Evolutionary conservation across 2,329 filamentous ascomycete species (phyloP).

Genomic region (Bisporella sp.): DNA sequence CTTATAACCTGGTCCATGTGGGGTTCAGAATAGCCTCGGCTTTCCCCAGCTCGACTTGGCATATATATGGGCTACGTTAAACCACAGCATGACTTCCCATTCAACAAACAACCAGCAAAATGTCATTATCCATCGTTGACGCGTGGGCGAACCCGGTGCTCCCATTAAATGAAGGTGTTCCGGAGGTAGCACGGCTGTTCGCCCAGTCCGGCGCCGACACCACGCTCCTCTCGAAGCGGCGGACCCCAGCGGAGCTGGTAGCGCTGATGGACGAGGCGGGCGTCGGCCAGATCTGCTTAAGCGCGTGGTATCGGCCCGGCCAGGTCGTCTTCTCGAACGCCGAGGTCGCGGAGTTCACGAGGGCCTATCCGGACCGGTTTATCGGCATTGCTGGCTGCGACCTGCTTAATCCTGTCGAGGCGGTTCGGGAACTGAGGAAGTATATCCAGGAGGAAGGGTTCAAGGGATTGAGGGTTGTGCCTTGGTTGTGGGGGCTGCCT

Average conservation of each 20-base stretch:
- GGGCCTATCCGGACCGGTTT: not conserved
- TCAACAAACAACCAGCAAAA: not conserved
- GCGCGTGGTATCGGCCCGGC: not conserved
- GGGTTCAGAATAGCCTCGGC: no score
- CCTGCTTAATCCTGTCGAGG: conserved; percentile 19
- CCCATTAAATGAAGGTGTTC: not conserved
- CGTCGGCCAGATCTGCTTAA: not conserved
- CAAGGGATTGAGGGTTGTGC: conserved; percentile 19
- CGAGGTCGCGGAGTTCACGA: conserved; percentile 16
- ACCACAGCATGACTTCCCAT: no score
- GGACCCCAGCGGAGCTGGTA: not conserved
- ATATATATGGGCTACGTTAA: no score
- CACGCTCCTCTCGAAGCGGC: not conserved
- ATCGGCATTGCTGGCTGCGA: conserved; percentile 21
- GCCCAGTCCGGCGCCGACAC: conserved; percentile 2
- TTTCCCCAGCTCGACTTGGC: no score
- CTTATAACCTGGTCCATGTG: no score
- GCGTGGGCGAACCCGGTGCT: conserved; percentile 5
- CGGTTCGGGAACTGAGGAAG: conserved; percentile 21
- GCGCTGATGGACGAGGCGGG: not conserved
- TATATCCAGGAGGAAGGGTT: conserved; percentile 23
- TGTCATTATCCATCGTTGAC: conserved; percentile 4
- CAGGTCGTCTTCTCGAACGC: conserved; percentile 15
- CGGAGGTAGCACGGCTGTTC: conserved; percentile 7
- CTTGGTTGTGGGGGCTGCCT: conserved; percentile 23